Conservation (phyloP, 495 filamentous ascomycete species). For the Cercophora scortea region DNA sequence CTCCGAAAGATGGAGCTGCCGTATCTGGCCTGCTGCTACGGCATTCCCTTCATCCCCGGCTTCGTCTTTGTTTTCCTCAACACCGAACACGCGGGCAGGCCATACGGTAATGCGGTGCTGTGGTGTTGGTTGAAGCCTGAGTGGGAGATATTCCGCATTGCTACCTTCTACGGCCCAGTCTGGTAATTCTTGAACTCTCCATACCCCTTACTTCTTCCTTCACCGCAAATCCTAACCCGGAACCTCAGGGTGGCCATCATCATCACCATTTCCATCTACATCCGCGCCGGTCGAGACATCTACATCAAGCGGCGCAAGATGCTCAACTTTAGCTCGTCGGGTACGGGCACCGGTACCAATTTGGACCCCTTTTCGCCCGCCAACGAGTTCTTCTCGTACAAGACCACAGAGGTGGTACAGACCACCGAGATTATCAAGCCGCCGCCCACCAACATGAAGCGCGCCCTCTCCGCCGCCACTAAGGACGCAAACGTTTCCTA, state of each 20-base stretch:
- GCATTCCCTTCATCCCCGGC: slow-evolving; percentile 62
- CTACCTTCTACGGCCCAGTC: slow-evolving; percentile 74
- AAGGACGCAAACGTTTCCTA: slow-evolving; percentile 28
- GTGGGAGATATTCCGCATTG: slow-evolving; percentile 69
- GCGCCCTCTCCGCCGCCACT: not conserved
- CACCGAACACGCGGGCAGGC: slow-evolving; percentile 34
- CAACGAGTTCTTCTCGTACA: slow-evolving; percentile 38
- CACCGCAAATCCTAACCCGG: not conserved
- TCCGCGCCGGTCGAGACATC: slow-evolving; percentile 63
- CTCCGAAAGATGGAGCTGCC: slow-evolving; percentile 63
- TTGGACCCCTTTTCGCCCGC: slow-evolving; percentile 3
- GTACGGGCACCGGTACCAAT: slow-evolving; percentile 23
- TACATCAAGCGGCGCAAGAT: slow-evolving; percentile 47
- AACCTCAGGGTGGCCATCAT: slow-evolving; percentile 50
- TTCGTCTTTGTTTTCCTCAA: slow-evolving; percentile 59
- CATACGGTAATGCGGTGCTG: slow-evolving; percentile 72
- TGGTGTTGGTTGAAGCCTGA: slow-evolving; percentile 72
- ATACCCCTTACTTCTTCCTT: not conserved
- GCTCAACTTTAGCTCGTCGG: slow-evolving; percentile 25
- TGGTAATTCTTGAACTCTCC: slow-evolving; percentile 47
- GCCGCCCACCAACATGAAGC: not conserved
- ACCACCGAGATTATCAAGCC: slow-evolving; percentile 30
- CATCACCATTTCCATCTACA: slow-evolving; percentile 66
- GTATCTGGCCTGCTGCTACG: slow-evolving; percentile 69
- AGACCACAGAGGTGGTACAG: slow-evolving; percentile 53